Base-by-base conservation (phyloP, 345 rosid species). In the Balakata baccata region DNA sequence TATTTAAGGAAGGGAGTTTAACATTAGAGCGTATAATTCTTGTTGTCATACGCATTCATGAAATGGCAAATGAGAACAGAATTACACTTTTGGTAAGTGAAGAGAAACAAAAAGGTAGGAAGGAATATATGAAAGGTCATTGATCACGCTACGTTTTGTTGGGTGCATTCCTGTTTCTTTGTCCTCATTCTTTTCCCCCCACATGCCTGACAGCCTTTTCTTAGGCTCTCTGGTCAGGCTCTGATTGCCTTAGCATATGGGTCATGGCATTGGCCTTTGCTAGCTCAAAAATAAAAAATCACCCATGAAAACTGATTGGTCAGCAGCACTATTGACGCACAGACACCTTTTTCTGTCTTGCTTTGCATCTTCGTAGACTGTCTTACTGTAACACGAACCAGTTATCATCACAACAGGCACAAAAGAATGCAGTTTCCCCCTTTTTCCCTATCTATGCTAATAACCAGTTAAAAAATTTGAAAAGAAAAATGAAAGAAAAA, bases 121-220 rank as follows among this genome's bases (percentile, higher is more conserved):
- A 46, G 63, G 71, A 69, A 78, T 71, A 70, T 71, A 38, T 66
- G 20, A 68, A 46, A 46, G 81, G 34, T 75, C 68, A 74, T 83
- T 76, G 81, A 84, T 86, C 86, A 82, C 82, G 84, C 85, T 64
- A 84, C 73, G 86, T 82, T 82, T 75, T 71, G 80, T 72, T 57
- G 46, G 37, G 66, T 43, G 62, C 72, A 23, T 25, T 25, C 11
- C 61, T 72, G 70, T 63, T 76, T 70, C 51, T 64, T 39, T 69
- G 73, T 74, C 71, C 47, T 66, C 75, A 69, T 59, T 71, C 66
- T 71, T 72, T 71, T 74, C 50, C 43, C 56, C 71, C 78, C 85
- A 87, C 88, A 84, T 85, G 86, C 71, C 81, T 74, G 83, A 76
- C 85, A 86, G 75, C 80, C 76, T 82, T 82, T 46, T 47, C 50